Percentiles rank a stretch among this genome's conserved stretches.
phyloP scores from a whole-genome alignment of 768 basidiomycete genomes.

The Lanmaoa pseudosensibilis region DNA sequence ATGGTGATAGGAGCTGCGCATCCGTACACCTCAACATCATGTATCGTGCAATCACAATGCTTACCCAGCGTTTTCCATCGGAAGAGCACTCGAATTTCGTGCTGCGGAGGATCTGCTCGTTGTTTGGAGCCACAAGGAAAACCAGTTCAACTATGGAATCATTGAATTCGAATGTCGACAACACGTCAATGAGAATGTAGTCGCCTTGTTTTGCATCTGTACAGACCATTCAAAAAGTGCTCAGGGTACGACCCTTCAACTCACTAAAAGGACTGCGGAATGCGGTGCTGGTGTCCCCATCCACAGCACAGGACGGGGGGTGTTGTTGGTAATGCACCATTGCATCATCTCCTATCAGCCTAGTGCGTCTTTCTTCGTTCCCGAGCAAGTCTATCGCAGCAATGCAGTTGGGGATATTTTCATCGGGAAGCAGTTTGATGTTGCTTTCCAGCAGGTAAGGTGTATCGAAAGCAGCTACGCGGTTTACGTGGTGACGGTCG shows the following conservation, averaged over 20 bases:
- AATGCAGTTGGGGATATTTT: conserved; percentile 20
- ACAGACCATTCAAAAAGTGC: conserved; percentile 17
- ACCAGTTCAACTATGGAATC: conserved; percentile 30
- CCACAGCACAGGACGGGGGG: conserved; percentile 56
- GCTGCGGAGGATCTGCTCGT: conserved; percentile 31
- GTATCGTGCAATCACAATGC: conserved; percentile 3
- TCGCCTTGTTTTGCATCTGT: conserved; percentile 36
- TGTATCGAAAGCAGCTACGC: conserved; percentile 44
- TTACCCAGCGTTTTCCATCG: conserved; percentile 36
- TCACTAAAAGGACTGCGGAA: conserved; percentile 52
- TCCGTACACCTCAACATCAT: neutral
- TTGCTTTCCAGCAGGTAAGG: conserved; percentile 54
- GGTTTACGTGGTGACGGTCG: conserved; percentile 14
- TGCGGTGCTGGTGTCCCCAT: conserved; percentile 46
- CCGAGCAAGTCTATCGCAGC: conserved; percentile 42
- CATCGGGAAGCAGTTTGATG: conserved; percentile 43
- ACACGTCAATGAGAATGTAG: conserved; percentile 39
- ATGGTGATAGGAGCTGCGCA: conserved; percentile 18
- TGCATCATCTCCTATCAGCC: conserved; percentile 35
- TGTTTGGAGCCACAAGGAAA: conserved; percentile 38
- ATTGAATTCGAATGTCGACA: conserved; percentile 27
- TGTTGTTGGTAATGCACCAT: conserved; percentile 42
- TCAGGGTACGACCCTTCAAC: conserved; percentile 19
- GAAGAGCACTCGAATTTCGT: conserved; percentile 32
- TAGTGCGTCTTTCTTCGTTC: conserved; percentile 39